Evolutionary conservation across 345 rosid species (phyloP).

Genomic region (Linum trigynum): DNA sequence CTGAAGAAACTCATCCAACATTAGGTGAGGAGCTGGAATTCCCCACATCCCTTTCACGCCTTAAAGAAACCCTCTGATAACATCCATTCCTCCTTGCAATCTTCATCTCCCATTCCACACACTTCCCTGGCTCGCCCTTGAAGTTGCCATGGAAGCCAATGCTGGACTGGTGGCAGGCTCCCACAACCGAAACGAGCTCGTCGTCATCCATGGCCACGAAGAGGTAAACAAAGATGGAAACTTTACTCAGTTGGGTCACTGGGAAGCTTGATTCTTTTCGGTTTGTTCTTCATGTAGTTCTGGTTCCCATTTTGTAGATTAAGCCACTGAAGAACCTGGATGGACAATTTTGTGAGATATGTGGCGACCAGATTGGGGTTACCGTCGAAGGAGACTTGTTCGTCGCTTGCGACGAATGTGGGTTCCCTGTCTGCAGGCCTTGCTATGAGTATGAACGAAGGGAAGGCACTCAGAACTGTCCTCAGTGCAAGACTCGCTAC

Average conservation of each 20-base stretch:
- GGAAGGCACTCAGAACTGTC: constrained; percentile 85
- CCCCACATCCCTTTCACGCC: constrained; percentile 21
- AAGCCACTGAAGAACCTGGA: constrained; percentile 84
- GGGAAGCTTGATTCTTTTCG: neutral
- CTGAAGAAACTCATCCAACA: constrained; percentile 18
- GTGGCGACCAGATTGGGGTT: constrained; percentile 73
- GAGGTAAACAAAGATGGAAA: constrained; percentile 41
- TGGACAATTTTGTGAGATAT: constrained; percentile 91
- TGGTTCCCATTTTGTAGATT: constrained; percentile 36
- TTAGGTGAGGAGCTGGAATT: constrained; percentile 32
- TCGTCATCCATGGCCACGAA: constrained; percentile 94
- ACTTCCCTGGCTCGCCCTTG: neutral
- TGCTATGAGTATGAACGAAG: constrained; percentile 96
- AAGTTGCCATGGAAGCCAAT: constrained; percentile 74
- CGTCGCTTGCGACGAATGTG: constrained; percentile 97
- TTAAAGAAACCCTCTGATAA: constrained; percentile 20
- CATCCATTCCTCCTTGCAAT: neutral
- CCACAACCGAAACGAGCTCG: constrained; percentile 98
- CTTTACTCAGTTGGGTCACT: neutral
- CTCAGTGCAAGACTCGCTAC: constrained; percentile 92
- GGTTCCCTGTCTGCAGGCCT: constrained; percentile 88
- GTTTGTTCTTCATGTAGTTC: neutral
- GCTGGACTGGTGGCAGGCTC: constrained; percentile 98
- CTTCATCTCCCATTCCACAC: neutral
- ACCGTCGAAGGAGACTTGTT: constrained; percentile 90